Conservation (phyloP, 306 rosid species). For the Hippophae rhamnoides region DNA sequence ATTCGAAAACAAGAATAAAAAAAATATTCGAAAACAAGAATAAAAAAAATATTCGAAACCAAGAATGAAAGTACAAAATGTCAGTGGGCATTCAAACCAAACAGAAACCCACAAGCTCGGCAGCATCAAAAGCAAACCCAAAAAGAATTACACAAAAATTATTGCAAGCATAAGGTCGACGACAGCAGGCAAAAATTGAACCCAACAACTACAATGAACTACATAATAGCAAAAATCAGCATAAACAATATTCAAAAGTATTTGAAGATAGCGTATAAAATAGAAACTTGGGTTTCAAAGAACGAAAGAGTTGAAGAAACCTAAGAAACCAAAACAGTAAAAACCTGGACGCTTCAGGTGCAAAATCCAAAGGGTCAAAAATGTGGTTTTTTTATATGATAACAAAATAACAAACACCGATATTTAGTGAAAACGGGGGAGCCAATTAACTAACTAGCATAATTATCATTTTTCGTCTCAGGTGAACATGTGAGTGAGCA, state of each 20-base stretch:
- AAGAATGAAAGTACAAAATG: neutral
- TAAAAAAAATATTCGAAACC: neutral
- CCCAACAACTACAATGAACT: slow-evolving; percentile 5
- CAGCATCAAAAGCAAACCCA: neutral
- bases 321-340: slow-evolving; percentile 3
- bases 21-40: neutral
- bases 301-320: slow-evolving; percentile 19
- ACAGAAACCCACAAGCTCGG: slow-evolving; percentile 5
- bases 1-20: neutral
- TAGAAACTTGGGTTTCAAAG: slow-evolving; percentile 18
- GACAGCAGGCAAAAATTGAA: neutral
- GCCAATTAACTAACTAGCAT: too few species aligned
- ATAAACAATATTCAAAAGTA: slow-evolving; percentile 1
- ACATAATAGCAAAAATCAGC: neutral
- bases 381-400: neutral
- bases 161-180: neutral
- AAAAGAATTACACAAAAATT: slow-evolving; percentile 3
- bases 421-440: too few species aligned
- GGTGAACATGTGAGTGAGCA: too few species aligned
- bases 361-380: slow-evolving; percentile 17
- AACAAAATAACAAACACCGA: too few species aligned
- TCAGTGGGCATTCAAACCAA: neutral
- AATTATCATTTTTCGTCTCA: too few species aligned
- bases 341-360: slow-evolving; percentile 20
- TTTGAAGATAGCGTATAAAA: neutral